phyloP scores from a whole-genome alignment of 2,329 filamentous ascomycete species.

The Colletotrichum musicola region DNA sequence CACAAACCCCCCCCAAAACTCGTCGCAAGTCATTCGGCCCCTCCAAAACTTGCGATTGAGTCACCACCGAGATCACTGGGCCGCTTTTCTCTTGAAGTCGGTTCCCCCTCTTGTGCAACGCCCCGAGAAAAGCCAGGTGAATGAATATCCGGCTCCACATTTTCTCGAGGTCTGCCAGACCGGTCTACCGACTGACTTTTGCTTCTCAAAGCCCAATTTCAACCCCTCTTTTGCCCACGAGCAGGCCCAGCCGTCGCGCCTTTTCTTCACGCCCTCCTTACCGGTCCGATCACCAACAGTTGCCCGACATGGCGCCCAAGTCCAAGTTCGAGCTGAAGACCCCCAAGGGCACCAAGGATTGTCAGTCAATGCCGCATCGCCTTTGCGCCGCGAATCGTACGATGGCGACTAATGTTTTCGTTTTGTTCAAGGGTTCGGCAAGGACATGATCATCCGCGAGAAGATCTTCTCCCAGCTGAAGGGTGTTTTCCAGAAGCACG shows the following conservation, averaged over 20 bases:
- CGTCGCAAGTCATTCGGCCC: slow-evolving; percentile 34
- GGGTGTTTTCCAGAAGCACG: slow-evolving; percentile 86
- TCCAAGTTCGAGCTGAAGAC: slow-evolving; percentile 81
- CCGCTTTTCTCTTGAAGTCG: slow-evolving; percentile 33
- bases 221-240: slow-evolving; percentile 31
- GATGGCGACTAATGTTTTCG: slow-evolving; percentile 30
- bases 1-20: slow-evolving; percentile 38
- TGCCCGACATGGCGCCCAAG: slow-evolving; percentile 53
- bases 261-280: slow-evolving; percentile 17
- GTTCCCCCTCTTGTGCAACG: slow-evolving; percentile 31
- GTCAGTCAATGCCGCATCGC: slow-evolving; percentile 52
- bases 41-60: slow-evolving; percentile 39
- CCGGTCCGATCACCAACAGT: slow-evolving; percentile 18
- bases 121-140: slow-evolving; percentile 38
- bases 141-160: slow-evolving; percentile 37
- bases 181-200: slow-evolving; percentile 40
- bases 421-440: slow-evolving; percentile 69
- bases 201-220: slow-evolving; percentile 35
- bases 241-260: slow-evolving; percentile 24
- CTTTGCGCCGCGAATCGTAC: slow-evolving; percentile 32
- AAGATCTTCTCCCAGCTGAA: slow-evolving; percentile 83
- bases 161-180: slow-evolving; percentile 40
- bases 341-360: slow-evolving; percentile 92
- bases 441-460: slow-evolving; percentile 84
- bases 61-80: slow-evolving; percentile 31